These are phyloP conservation scores for Russula sp. DNA, from an alignment of 768 basidiomycete species.

Conservation along the genomic window DNA sequence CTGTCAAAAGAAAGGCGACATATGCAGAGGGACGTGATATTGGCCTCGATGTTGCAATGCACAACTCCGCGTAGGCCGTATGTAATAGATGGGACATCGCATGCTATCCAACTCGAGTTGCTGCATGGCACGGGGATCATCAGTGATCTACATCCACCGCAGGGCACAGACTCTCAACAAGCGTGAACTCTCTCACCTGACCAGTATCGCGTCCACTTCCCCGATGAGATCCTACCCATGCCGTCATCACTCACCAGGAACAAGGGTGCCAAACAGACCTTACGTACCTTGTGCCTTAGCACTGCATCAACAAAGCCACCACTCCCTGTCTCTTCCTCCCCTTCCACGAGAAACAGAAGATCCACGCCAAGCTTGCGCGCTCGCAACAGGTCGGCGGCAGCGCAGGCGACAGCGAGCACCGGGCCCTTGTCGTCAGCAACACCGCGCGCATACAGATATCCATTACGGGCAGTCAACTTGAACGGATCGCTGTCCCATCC, in stretches of 20 bases:
- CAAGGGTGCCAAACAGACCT: neutral
- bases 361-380: constrained; percentile 74
- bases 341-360: constrained; percentile 86
- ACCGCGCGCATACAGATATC: constrained; percentile 85
- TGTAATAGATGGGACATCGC: constrained; percentile 87
- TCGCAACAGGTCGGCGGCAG: constrained; percentile 73
- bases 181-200: constrained; percentile 44
- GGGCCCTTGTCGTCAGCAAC: constrained; percentile 96
- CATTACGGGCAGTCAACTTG: constrained; percentile 71
- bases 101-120: constrained; percentile 96
- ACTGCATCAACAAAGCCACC: constrained; percentile 78
- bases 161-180: neutral
- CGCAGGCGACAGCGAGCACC: constrained; percentile 83
- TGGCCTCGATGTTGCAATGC: constrained; percentile 71
- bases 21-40: neutral
- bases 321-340: constrained; percentile 96
- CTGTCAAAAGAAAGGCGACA: neutral
- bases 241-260: neutral
- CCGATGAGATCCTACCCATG: constrained; percentile 67
- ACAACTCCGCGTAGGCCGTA: constrained; percentile 94
- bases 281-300: constrained; percentile 56
- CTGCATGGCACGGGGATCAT: constrained; percentile 30
- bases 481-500: constrained; percentile 87
- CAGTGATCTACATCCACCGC: neutral
- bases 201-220: constrained; percentile 79